Evolutionary conservation across 1,139 yeast species (phyloP).

Genomic region (Nakaseomyces delphensis): DNA sequence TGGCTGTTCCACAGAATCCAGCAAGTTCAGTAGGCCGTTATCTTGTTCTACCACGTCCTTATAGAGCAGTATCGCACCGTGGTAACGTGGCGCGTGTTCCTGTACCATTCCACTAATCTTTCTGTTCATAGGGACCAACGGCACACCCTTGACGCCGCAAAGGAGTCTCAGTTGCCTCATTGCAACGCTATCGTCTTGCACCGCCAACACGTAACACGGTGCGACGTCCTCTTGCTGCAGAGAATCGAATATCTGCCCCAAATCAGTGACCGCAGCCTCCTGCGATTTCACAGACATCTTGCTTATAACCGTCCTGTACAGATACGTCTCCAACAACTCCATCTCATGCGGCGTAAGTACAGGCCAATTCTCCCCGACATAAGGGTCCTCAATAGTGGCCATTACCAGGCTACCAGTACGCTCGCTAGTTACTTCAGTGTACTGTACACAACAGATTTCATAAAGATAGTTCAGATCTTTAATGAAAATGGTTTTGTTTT

Average conservation of each 20-base stretch:
- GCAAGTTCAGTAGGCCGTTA: background rate
- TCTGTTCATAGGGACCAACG: background rate
- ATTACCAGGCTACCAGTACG: background rate
- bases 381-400: constrained; percentile 2
- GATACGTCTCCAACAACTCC: constrained; percentile 2
- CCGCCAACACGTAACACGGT: constrained; percentile 2
- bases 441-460: too few relatives aligned
- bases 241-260: background rate
- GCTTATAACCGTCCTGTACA: background rate
- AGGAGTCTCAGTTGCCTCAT: constrained; percentile 1
- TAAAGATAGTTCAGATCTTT: too few relatives aligned
- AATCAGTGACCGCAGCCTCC: background rate
- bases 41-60: background rate
- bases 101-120: background rate
- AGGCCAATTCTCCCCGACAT: background rate
- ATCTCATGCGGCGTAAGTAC: background rate
- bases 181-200: background rate
- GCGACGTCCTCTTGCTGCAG: background rate
- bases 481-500: background rate
- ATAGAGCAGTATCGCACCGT: background rate
- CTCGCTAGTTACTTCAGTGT: too few relatives aligned
- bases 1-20: constrained; percentile 3
- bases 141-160: background rate
- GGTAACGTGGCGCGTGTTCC: background rate
- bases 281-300: background rate